Evolutionary conservation across 1,139 yeast genomes (phyloP), one percentile per base, ranked within the genome.

Genomic region (Diutina mesorugosa): DNA sequence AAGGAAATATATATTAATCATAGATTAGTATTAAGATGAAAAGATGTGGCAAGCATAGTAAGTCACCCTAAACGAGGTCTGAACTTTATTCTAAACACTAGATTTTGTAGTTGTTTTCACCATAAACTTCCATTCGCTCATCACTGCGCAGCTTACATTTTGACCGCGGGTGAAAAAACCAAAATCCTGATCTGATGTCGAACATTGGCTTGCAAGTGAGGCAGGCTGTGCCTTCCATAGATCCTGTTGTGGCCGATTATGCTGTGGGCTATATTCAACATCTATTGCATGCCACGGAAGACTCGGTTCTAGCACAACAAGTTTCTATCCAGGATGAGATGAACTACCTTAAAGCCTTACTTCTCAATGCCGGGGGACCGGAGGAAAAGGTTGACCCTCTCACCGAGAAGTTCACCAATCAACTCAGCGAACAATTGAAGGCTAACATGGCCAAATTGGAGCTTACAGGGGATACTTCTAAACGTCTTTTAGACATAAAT

Each of bases 201-300:
- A 80, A 76, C 65, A 67, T 79, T 45, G 80, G 82, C n/a, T 67
- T 79, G 45, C 87, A 86, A 67, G 84, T 91, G n/a, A 86, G 97
- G 61, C 90, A 86, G 67, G 93, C 96, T 0, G 95, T 85, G 6
- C 95, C 96, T 2, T 77, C 88, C 0, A 80, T 91, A 56, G 98
- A 93, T 64, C 84, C 91, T 1, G 83, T 90, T n/a, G 96, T 91
- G 29, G 84, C 95, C 1, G 95, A 90, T 61, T 91, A 91, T 66
- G 95, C 96, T 2, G 85, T 86, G 53, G 99, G 98, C 1, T 91
- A 90, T 65, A 83, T 89, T 58, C 85, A 86, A 60, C 93, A 90
- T 71, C 76, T 90, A 29, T 81, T 90, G 29, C 77, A 74, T 56
- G 77, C 88, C 30, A 88, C 95, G 0, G 86, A 84, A 63, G 96